Percentiles rank a stretch among this genome's conserved stretches.
Conservation (phyloP, 2,329 filamentous ascomycete genomes). For the Fusarium subtropicale region DNA sequence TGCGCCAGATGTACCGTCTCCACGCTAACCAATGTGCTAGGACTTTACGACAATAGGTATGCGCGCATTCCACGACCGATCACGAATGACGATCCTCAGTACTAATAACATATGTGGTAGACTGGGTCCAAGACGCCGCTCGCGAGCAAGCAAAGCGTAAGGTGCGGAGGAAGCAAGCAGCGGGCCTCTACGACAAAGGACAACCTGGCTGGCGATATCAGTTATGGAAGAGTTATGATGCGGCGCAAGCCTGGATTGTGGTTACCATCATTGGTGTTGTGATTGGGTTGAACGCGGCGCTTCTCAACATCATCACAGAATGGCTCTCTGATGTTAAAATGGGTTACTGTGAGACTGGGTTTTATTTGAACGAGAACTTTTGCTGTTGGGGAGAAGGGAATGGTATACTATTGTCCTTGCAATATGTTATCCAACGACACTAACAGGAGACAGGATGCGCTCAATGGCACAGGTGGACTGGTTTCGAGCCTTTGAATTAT, state of each 20-base stretch:
- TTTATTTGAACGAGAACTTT: slow-evolving; percentile 97
- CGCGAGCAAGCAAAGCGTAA: slow-evolving; percentile 88
- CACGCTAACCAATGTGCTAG: slow-evolving; percentile 48
- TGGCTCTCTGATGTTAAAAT: slow-evolving; percentile 97
- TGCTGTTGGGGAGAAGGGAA: slow-evolving; percentile 97
- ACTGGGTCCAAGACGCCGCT: slow-evolving; percentile 98
- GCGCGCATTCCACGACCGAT: slow-evolving; percentile 31
- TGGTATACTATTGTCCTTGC: slow-evolving; percentile 59
- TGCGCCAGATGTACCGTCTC: slow-evolving; percentile 44
- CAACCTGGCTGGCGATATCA: slow-evolving; percentile 82
- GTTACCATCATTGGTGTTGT: slow-evolving; percentile 92
- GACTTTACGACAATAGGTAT: slow-evolving; percentile 95
- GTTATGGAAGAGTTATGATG: slow-evolving; percentile 89
- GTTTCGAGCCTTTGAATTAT: slow-evolving; percentile 83
- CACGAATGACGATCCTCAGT: slow-evolving; percentile 34
- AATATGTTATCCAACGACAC: background rate
- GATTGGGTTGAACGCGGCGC: slow-evolving; percentile 92
- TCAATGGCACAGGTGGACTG: slow-evolving; percentile 91
- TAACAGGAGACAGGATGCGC: slow-evolving; percentile 71
- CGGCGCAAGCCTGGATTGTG: slow-evolving; percentile 97
- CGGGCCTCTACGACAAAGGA: slow-evolving; percentile 77
- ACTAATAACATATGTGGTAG: slow-evolving; percentile 58
- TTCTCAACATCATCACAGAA: slow-evolving; percentile 95
- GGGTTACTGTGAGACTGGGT: slow-evolving; percentile 94
- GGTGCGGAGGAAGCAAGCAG: slow-evolving; percentile 76